Percentiles rank a stretch among this genome's conserved stretches.
phyloP scores from a whole-genome alignment of 352 stramenopile genomes.

The Globisporangium sylvaticum region DNA sequence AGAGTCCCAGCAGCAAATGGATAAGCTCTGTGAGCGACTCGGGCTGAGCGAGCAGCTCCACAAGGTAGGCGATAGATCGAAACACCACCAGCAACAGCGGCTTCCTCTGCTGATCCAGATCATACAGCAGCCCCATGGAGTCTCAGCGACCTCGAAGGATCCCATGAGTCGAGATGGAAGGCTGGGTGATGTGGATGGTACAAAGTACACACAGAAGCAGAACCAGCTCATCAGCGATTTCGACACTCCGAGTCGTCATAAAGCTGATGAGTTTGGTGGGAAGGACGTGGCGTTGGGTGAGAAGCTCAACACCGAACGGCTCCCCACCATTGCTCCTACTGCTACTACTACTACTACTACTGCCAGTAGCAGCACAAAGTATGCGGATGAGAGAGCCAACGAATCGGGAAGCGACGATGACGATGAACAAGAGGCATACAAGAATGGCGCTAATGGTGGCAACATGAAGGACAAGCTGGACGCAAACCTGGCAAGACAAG shows the following conservation, averaged over 20 bases:
- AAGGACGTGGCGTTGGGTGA: not conserved
- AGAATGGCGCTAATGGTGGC: not conserved
- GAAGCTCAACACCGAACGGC: not conserved
- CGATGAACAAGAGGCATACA: not conserved
- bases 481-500: conserved; percentile 18
- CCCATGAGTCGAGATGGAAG: not conserved
- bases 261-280: not conserved
- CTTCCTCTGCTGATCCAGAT: conserved; percentile 29
- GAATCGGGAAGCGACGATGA: not conserved
- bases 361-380: not conserved
- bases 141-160: not conserved
- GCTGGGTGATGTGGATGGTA: not conserved
- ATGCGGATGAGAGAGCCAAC: not conserved
- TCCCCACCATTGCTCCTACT: not conserved
- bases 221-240: not conserved
- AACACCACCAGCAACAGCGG: not conserved
- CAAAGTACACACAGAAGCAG: not conserved
- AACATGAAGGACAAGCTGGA: conserved; percentile 13
- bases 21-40: conserved; percentile 17
- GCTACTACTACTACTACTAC: not conserved
- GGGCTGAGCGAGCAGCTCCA: not conserved
- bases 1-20: not conserved
- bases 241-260: not conserved
- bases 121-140: not conserved
- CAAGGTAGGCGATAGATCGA: not conserved